phyloP scores from a whole-genome alignment of 1,284 basidiomycete species.

The Boletus austroedulis region DNA sequence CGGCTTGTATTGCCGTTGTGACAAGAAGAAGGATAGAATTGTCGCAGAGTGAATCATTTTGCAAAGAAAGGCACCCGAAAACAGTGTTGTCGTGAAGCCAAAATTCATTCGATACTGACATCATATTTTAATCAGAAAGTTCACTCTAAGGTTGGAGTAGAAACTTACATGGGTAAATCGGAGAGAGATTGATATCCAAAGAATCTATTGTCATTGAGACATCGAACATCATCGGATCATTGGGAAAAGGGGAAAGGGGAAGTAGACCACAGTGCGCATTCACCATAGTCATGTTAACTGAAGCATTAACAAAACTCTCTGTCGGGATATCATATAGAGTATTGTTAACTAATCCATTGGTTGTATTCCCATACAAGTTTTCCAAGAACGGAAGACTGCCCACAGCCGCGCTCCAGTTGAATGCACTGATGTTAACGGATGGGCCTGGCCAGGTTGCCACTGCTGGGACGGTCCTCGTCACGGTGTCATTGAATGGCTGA shows the following conservation, averaged over 20 bases:
- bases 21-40: not conserved
- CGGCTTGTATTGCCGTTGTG: not conserved
- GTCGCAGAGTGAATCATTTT: not conserved
- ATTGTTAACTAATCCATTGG: not conserved
- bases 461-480: not conserved
- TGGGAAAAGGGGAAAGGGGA: not conserved
- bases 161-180: not conserved
- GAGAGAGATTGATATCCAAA: not conserved
- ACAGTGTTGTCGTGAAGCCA: not conserved
- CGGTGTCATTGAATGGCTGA: not conserved
- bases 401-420: not conserved
- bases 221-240: not conserved
- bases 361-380: not conserved
- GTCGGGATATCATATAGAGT: not conserved
- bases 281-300: not conserved
- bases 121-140: not conserved
- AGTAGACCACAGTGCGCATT: not conserved
- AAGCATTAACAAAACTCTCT: not conserved
- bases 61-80: not conserved
- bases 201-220: not conserved
- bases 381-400: not conserved
- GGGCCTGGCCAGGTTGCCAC: not conserved
- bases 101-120: not conserved
- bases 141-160: not conserved
- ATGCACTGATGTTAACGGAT: not conserved